A percentile compares a stretch with the other conserved stretches of the same genome.
phyloP scores from a whole-genome alignment of 768 basidiomycete genomes.

The Candolleomyces efflorescens region DNA sequence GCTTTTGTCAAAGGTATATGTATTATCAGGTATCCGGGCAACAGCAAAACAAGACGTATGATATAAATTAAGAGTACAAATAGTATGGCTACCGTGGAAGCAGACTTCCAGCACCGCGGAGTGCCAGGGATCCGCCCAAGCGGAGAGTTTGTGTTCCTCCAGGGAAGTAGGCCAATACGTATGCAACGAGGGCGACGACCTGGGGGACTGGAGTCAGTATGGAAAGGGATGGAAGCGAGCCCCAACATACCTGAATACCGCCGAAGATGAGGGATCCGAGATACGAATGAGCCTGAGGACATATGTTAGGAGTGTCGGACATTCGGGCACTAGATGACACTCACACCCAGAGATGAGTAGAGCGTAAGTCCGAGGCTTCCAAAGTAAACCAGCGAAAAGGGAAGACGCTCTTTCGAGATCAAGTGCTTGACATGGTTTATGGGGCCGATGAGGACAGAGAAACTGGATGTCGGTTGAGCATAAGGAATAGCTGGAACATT shows the following conservation, averaged over 20 bases:
- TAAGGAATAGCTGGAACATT: neutral
- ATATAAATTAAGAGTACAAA: conserved; percentile 9
- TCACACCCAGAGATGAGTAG: conserved; percentile 86
- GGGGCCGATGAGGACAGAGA: conserved; percentile 85
- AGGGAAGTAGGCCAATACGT: conserved; percentile 94
- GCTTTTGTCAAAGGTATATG: conserved; percentile 1
- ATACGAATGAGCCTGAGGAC: conserved; percentile 69
- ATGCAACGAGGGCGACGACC: conserved; percentile 81
- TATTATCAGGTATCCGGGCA: neutral
- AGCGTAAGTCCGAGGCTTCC: conserved; percentile 80
- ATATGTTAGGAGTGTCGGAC: neutral
- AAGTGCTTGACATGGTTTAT: conserved; percentile 91
- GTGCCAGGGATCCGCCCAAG: conserved; percentile 73
- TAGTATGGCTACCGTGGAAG: conserved; percentile 60
- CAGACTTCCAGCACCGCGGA: conserved; percentile 80
- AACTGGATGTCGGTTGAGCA: conserved; percentile 37
- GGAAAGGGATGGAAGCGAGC: neutral
- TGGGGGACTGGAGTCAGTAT: conserved; percentile 19
- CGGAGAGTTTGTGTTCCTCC: conserved; percentile 80
- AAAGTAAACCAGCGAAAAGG: conserved; percentile 83
- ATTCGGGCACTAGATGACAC: conserved; percentile 21
- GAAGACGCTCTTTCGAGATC: conserved; percentile 74
- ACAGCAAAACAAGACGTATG: neutral
- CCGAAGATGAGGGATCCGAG: conserved; percentile 83
- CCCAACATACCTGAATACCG: conserved; percentile 60